Base-by-base conservation (phyloP, 1,284 basidiomycete genomes). In the Boletus sp. region DNA sequence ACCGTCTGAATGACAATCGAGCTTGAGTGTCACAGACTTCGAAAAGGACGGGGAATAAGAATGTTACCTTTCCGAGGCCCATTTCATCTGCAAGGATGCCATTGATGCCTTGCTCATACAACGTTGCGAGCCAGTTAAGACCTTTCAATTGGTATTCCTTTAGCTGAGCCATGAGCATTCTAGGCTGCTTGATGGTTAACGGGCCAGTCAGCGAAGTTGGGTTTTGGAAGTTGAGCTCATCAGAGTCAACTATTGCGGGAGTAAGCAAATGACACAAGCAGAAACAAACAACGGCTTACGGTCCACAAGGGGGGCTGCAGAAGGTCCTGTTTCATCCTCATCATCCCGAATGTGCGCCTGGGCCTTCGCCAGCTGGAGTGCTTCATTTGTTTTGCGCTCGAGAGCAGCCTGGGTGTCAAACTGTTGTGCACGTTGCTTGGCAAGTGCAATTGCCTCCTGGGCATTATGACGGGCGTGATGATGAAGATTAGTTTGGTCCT, bases 141-240 rank as follows among this genome's bases (percentile, higher is more conserved):
- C 96, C 96, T 67, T 99, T 99, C 56, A 99, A 72, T 69, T 99
- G 96, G 67, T 99, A 99, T 69, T 99, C 96, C 70, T 99, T 99
- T 48, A 99, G 74, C 58, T 94, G 90, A 13, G 94, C 93, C 78
- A 93, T 94, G 53, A 99, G 77, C 88, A 99, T 96, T 70, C 85
- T 88, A 17, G 96, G 96, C 66, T 99, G 96, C 26, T 82, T 81
- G 57, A 96, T 87, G 4, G 86, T 89, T 61, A 95, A 72, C 27
- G 87, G 84, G 30, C 92, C 93, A 47, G 80, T 88, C 60, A 96
- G 74, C n/a, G 93, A 91, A 3, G 92, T 91, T 2, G 96, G 96
- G 65, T 99, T 99, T 71, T 98, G 92, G 83, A 99, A 99, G 72
- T 99, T 98, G 48, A 99, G 82, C 66, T 99, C 95, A 63, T 99